Base-by-base conservation (phyloP, 441 rosid genomes). In the Populus tomentosa region DNA sequence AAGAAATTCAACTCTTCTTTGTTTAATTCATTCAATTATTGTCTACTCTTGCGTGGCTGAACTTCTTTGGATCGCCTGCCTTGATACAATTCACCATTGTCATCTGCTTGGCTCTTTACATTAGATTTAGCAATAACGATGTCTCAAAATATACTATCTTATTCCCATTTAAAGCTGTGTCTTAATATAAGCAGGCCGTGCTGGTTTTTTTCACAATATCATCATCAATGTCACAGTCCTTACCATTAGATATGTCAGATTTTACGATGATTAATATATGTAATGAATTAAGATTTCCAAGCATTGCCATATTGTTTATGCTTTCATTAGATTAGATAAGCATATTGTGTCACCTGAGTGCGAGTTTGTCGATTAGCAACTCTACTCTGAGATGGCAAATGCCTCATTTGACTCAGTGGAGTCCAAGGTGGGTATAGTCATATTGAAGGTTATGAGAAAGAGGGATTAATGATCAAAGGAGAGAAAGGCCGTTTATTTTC, bases 321-420 rank as follows among this genome's bases (percentile, higher is more conserved):
- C 67, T 28, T 46, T n/a, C 50, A 40, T 40, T 40, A 40, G 46
- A 40, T 72, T 21, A 70, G 65, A 67, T 42, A 36, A 53, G 21
- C 62, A 10, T 36, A 71, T 76, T 32, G 71, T 69, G 3, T 28
- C 30, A 28, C 30, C 2, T 28, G 30, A 28, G 30, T 28, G 30
- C 3, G 77, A 80, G 46, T 69, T 77, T 32, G 69, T 42, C 50
- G 66, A 67, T 70, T 28, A 16, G 56, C 74, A 28, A 28, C 75
- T 72, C 72, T 32, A 13, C 13, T 74, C 23, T 69, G 69, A 35
- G 35, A 79, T 81, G 84, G 73, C 86, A 35, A 67, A 74, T 56
- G 66, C 56, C n/a, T 79, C 84, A 16, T 80, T 76, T 14, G 84
- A 81, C 65, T 79, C 78, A 42, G 18, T 62, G 81, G 79, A 85